Conservation (phyloP, 148 eudicot genomes). For the Talinum fruticosum region DNA sequence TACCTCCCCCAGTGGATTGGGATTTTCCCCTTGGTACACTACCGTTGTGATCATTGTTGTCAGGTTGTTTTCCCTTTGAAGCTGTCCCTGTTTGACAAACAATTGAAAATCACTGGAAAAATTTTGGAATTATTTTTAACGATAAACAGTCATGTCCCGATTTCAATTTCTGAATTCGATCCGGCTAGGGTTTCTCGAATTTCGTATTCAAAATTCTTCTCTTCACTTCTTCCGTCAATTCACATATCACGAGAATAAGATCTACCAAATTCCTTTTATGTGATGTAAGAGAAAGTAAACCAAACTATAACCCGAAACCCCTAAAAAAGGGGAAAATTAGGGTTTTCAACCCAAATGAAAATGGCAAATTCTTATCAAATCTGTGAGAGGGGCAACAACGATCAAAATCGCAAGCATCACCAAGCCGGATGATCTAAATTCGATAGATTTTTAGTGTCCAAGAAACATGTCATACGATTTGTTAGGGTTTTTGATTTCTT, state of each 20-base stretch:
- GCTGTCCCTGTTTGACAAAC: not conserved
- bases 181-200: conserved; percentile 16
- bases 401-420: not conserved
- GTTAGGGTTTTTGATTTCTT: not conserved
- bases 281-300: not conserved
- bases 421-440: not conserved
- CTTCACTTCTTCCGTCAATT: conserved; percentile 11
- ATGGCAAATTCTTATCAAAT: not conserved
- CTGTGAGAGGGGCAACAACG: not conserved
- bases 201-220: conserved; percentile 1
- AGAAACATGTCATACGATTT: not conserved
- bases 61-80: not conserved
- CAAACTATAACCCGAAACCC: not conserved
- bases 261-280: conserved; percentile 15
- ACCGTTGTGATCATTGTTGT: conserved; percentile 43
- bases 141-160: not conserved
- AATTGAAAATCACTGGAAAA: not conserved
- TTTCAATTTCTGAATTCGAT: not conserved
- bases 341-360: not conserved
- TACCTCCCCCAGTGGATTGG: conserved; percentile 72
- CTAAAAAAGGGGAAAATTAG: not conserved
- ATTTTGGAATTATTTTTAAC: not conserved
- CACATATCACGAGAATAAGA: conserved; percentile 28
- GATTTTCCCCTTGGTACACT: conserved; percentile 71
- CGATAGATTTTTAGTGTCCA: not conserved